These are phyloP conservation scores for Hypoxylon sp. DNA, from an alignment of 2,329 filamentous ascomycete genomes.

Conservation along the genomic window DNA sequence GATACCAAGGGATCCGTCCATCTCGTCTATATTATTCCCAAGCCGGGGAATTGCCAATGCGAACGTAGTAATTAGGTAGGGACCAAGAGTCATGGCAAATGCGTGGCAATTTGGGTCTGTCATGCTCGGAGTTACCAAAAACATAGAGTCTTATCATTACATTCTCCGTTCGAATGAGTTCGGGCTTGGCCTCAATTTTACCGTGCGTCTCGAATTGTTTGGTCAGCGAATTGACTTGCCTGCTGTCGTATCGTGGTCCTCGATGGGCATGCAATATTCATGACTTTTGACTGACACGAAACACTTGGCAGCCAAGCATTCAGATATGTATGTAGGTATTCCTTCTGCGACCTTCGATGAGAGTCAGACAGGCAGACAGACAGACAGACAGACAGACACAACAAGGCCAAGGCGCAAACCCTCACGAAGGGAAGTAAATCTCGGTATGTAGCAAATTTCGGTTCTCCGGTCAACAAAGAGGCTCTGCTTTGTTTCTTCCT, in stretches of 20 bases:
- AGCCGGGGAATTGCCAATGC: slow-evolving; percentile 17
- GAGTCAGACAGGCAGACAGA: no score
- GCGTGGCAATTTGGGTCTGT: slow-evolving; percentile 20
- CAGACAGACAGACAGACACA: no score
- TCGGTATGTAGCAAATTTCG: slow-evolving; percentile 14
- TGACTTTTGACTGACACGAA: slow-evolving; percentile 34
- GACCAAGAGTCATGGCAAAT: slow-evolving; percentile 27
- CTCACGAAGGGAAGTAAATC: no score
- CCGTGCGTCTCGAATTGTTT: slow-evolving; percentile 25
- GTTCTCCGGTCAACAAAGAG: slow-evolving; percentile 3
- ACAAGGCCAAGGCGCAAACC: not conserved
- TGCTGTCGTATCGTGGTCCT: slow-evolving; percentile 28
- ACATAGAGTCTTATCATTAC: slow-evolving; percentile 16
- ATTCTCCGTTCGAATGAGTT: slow-evolving; percentile 29
- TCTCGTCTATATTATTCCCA: slow-evolving; percentile 10
- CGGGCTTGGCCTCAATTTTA: slow-evolving; percentile 34
- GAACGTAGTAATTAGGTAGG: no score
- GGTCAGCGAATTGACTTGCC: slow-evolving; percentile 31
- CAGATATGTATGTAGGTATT: slow-evolving; percentile 22
- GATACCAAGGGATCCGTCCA: no score
- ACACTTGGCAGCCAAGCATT: slow-evolving; percentile 36
- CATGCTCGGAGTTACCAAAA: slow-evolving; percentile 34
- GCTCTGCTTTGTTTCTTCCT: no score
- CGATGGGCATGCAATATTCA: slow-evolving; percentile 28
- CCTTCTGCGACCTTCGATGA: slow-evolving; percentile 13